Percentiles rank a stretch among this genome's conserved stretches.
Conservation (phyloP, 352 stramenopile species). For the Phytophthora constricta region DNA sequence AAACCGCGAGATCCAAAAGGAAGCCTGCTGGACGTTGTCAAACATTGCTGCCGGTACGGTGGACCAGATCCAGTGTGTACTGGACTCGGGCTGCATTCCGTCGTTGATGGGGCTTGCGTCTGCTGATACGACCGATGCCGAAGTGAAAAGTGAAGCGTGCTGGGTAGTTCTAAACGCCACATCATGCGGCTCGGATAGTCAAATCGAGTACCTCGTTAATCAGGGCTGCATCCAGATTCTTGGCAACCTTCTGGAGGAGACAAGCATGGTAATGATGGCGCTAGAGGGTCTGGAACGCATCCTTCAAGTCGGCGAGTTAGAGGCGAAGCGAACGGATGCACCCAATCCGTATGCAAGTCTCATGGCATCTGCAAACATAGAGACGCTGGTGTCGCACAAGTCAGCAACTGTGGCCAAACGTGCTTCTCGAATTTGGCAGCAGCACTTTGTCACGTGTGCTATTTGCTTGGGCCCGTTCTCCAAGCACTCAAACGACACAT, state of each 20-base stretch:
- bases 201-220: slow-evolving; percentile 92
- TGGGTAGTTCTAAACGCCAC: slow-evolving; percentile 99
- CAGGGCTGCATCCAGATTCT: slow-evolving; percentile 89
- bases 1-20: slow-evolving; percentile 99
- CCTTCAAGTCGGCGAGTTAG: slow-evolving; percentile 94
- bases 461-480: slow-evolving; percentile 96
- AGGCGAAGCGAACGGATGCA: slow-evolving; percentile 83
- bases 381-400: slow-evolving; percentile 94
- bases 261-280: slow-evolving; percentile 99
- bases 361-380: slow-evolving; percentile 92
- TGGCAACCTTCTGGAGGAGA: slow-evolving; percentile 94
- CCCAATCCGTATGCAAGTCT: slow-evolving; percentile 91
- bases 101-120: slow-evolving; percentile 95
- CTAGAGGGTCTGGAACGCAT: slow-evolving; percentile 97
- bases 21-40: slow-evolving; percentile 95
- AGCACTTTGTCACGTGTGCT: slow-evolving; percentile 98
- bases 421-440: slow-evolving; percentile 96
- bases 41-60: slow-evolving; percentile 98
- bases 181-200: slow-evolving; percentile 96
- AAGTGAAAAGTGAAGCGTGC: slow-evolving; percentile 98
- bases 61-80: slow-evolving; percentile 97
- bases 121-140: slow-evolving; percentile 91
- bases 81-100: slow-evolving; percentile 96
- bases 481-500: slow-evolving; percentile 94
- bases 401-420: slow-evolving; percentile 95